phyloP scores from a whole-genome alignment of 2,329 filamentous ascomycete species.

The Colletotrichum plurivorum region DNA sequence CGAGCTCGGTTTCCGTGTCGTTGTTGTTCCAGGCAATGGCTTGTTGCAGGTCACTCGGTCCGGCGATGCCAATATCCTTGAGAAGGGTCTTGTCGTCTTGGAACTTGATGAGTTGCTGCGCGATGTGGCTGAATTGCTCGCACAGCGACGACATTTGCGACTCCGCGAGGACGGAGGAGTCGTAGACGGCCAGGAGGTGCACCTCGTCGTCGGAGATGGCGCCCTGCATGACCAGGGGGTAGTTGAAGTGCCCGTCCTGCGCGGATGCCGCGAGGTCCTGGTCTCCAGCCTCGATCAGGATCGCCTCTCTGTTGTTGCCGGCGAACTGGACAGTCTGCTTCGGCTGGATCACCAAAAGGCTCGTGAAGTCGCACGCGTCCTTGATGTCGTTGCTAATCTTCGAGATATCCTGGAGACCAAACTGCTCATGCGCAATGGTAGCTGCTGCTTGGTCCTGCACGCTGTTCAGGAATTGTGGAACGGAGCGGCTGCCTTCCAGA shows the following conservation, averaged over 20 bases:
- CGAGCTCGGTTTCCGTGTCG: background rate
- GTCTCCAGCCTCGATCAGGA: background rate
- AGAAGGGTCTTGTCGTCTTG: background rate
- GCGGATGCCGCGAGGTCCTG: constrained; percentile 1
- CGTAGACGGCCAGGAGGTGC: constrained; percentile 1
- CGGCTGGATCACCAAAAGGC: constrained; percentile 48
- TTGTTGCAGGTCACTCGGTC: constrained; percentile 8
- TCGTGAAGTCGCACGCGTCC: constrained; percentile 45
- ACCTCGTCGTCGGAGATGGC: constrained; percentile 1
- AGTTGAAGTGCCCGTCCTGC: constrained; percentile 8
- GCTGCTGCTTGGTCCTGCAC: constrained; percentile 36
- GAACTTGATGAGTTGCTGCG: constrained; percentile 6
- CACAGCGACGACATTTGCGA: background rate
- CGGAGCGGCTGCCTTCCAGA: constrained; percentile 26
- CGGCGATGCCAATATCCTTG: constrained; percentile 3
- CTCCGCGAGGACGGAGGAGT: constrained; percentile 8
- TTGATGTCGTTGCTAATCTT: constrained; percentile 36
- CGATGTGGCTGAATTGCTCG: constrained; percentile 13
- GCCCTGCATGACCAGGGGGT: constrained; percentile 20
- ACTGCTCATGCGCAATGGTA: constrained; percentile 43
- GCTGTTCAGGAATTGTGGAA: constrained; percentile 25
- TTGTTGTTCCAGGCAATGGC: constrained; percentile 12
- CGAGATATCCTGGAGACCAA: constrained; percentile 41
- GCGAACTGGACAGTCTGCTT: constrained; percentile 9
- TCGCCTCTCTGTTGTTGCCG: background rate